A percentile compares a stretch with the other conserved stretches of the same genome.
phyloP scores from a whole-genome alignment of 2,329 filamentous ascomycete genomes.

The Curvularia hawaiiensis region DNA sequence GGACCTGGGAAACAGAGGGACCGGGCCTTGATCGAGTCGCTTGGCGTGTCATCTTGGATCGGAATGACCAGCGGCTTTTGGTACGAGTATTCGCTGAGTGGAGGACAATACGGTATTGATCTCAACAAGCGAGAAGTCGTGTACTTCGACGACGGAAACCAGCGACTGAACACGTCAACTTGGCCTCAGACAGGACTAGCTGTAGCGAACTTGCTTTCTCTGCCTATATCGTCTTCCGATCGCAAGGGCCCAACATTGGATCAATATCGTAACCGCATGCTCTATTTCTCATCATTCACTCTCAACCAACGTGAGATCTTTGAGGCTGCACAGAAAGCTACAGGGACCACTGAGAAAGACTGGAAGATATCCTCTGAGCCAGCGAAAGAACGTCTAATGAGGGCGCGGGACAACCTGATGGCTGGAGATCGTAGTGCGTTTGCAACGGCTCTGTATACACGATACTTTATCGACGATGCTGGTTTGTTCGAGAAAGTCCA shows the following conservation, averaged over 20 bases:
- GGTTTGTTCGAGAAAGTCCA: slow-evolving; percentile 41
- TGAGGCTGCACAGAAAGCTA: slow-evolving; percentile 40
- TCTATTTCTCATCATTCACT: slow-evolving; percentile 45
- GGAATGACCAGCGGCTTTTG: slow-evolving; percentile 35
- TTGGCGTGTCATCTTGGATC: slow-evolving; percentile 36
- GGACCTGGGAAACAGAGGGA: slow-evolving; percentile 17
- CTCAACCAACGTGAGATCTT: slow-evolving; percentile 48
- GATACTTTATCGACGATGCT: slow-evolving; percentile 58
- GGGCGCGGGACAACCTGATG: slow-evolving; percentile 54
- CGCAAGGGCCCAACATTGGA: slow-evolving; percentile 1
- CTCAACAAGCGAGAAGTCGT: slow-evolving; percentile 34
- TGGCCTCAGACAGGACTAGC: slow-evolving; percentile 39
- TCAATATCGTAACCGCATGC: slow-evolving; percentile 38
- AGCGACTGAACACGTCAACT: slow-evolving; percentile 39
- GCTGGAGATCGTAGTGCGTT: slow-evolving; percentile 50
- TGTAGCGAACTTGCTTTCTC: slow-evolving; percentile 41
- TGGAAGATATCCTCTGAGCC: slow-evolving; percentile 51
- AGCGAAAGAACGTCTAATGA: slow-evolving; percentile 54
- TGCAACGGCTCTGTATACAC: slow-evolving; percentile 55
- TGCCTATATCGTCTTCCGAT: slow-evolving; percentile 30
- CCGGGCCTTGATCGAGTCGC: slow-evolving; percentile 22
- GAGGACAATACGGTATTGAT: slow-evolving; percentile 44
- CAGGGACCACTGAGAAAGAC: slow-evolving; percentile 41
- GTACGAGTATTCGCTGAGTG: slow-evolving; percentile 47
- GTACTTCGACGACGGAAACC: slow-evolving; percentile 41